Evolutionary conservation across 139 green algal genomes (phyloP), one percentile per base, ranked within the genome.

Genomic region (Micractinium conductrix): DNA sequence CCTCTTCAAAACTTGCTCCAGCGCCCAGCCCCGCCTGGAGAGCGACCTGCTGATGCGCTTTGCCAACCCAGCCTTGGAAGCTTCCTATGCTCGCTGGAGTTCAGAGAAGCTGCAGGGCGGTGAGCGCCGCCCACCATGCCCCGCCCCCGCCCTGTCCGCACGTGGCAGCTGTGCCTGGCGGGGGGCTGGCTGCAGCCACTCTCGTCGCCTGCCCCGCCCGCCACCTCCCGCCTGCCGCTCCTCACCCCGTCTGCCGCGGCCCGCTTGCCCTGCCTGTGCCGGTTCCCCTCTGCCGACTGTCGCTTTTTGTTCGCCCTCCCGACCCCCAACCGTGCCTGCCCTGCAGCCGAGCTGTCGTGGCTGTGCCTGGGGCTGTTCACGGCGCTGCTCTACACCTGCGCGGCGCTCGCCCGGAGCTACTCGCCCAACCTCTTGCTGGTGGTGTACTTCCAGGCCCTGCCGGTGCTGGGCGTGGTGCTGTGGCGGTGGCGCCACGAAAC

Each of bases 21-120:
- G 74, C 74, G 50, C 35, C 22, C 50, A 81, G 26, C 50, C 50
- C 74, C 50, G 50, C 42, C 53, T 26, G 9, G 42, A n/a, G 38
- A 24, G 24, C 58, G 76, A 83, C 78, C n/a, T 83, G 78, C 62
- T 83, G 62, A 40, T 83, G 60, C 78, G 78, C 22, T 83, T 75
- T 63, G 65, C 62, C 17, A 44, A 83, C 78, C 60, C 60, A 2
- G 30, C 33, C 0, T 42, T 63, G 42, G 78, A 83, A 33, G n/a
- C 19, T 2, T 38, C 58, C 9, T 82, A 71, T 53, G 62, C 58
- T 3, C 76, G 76, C 2, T 82, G 33, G 58, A 73, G 72, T 38
- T 35, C n/a, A 8, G 76, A 71, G 76, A 19, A 44, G 53, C 22
- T 37, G 48, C 16, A 24, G 33, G 33, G 30, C 24, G 58, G 76